Evolutionary conservation across 768 basidiomycete genomes (phyloP).

Genomic region (Hericium rajendrae): DNA sequence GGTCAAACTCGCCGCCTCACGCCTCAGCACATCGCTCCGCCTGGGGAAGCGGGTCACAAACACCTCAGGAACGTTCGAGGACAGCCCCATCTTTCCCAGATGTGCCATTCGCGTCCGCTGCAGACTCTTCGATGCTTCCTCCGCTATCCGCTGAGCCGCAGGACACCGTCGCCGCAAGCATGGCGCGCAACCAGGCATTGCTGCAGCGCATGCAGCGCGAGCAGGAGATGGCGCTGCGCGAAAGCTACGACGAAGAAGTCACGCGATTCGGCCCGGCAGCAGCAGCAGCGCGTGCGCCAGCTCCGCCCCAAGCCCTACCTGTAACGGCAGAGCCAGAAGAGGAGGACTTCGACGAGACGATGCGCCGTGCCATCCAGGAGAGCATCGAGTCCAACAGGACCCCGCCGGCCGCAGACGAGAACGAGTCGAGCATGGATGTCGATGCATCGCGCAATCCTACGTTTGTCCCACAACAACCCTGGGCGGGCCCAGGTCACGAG

Average conservation of each 20-base stretch:
- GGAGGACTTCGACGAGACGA: conserved; percentile 28
- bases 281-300: not conserved
- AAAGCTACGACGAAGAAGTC: conserved; percentile 28
- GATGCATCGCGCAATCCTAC: conserved; percentile 1
- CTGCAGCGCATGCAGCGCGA: conserved; percentile 31
- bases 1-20: not conserved
- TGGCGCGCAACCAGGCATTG: conserved; percentile 17
- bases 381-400: conserved; percentile 38
- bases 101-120: conserved; percentile 2
- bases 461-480: not conserved
- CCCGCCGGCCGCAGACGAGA: conserved; percentile 5
- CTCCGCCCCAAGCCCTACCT: not conserved
- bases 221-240: conserved; percentile 51
- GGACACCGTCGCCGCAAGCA: conserved; percentile 7
- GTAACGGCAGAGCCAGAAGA: conserved; percentile 36
- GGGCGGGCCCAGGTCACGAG: conserved; percentile 10
- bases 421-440: conserved; percentile 14
- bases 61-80: not conserved
- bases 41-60: not conserved
- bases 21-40: not conserved
- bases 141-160: conserved; percentile 8
- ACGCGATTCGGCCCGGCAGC: conserved; percentile 16
- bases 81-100: not conserved
- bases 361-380: conserved; percentile 52
- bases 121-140: conserved; percentile 3